phyloP scores from a whole-genome alignment of 163 green algal genomes.

The Prototheca wickerhamii region DNA sequence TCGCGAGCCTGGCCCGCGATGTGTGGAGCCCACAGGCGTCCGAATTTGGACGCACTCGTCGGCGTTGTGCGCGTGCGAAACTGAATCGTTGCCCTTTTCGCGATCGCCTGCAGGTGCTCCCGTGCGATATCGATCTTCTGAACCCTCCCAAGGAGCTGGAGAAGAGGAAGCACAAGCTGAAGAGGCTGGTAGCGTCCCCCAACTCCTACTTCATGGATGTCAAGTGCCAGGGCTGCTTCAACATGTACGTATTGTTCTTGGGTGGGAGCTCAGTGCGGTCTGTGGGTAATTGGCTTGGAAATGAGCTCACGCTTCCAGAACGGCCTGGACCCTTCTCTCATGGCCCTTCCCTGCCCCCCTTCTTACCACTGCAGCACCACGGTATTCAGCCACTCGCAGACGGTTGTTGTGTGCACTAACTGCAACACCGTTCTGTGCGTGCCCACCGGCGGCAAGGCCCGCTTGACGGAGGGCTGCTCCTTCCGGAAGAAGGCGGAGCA shows the following conservation, averaged over 20 bases:
- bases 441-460: slow-evolving; percentile 84
- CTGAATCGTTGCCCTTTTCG: background rate
- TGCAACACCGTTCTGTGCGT: slow-evolving; percentile 95
- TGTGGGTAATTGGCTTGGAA: background rate
- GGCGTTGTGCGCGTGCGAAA: background rate
- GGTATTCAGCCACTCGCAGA: slow-evolving; percentile 95
- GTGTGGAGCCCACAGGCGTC: too few species aligned
- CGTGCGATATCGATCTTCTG: slow-evolving; percentile 93
- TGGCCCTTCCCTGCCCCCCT: background rate
- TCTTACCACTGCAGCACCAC: slow-evolving; percentile 73
- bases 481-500: slow-evolving; percentile 84
- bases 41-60: background rate
- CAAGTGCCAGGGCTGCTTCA: slow-evolving; percentile 98
- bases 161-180: slow-evolving; percentile 96
- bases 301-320: background rate
- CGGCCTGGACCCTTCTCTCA: background rate
- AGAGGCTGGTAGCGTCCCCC: slow-evolving; percentile 86
- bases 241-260: slow-evolving; percentile 66
- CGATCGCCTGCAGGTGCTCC: slow-evolving; percentile 45
- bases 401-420: slow-evolving; percentile 82
- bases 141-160: slow-evolving; percentile 89
- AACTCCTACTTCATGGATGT: slow-evolving; percentile 99
- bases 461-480: slow-evolving; percentile 87
- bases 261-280: background rate
- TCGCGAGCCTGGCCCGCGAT: too few species aligned